phyloP scores from a whole-genome alignment of 2,329 filamentous ascomycete genomes.

The Macroventuria anomochaeta region DNA sequence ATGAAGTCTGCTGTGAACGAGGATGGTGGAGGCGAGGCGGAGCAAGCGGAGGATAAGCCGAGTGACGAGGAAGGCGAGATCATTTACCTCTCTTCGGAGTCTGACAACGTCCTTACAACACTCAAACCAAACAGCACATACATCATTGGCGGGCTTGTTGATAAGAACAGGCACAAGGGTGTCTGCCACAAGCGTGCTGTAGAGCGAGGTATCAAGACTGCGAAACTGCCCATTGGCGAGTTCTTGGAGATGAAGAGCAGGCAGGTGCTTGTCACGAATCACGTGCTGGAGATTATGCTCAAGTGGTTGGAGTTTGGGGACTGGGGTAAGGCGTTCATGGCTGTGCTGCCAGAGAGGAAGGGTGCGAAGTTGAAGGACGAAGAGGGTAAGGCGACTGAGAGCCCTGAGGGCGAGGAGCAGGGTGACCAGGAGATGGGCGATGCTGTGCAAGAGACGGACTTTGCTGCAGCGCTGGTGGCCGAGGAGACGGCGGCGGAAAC shows the following conservation, averaged over 20 bases:
- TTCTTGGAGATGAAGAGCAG: constrained; percentile 91
- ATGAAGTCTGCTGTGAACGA: constrained; percentile 50
- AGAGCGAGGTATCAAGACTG: constrained; percentile 79
- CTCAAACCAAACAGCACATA: constrained; percentile 90
- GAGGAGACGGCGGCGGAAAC: constrained; percentile 11
- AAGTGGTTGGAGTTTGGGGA: constrained; percentile 88
- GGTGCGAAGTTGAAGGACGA: constrained; percentile 66
- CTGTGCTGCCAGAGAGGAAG: constrained; percentile 89
- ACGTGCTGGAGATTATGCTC: constrained; percentile 96
- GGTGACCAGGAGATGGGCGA: constrained; percentile 20
- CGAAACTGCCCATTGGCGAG: constrained; percentile 91
- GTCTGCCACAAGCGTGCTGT: constrained; percentile 85
- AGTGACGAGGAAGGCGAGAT: constrained; percentile 61
- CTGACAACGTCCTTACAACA: constrained; percentile 79
- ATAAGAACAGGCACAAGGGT: constrained; percentile 95
- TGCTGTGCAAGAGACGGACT: constrained; percentile 16
- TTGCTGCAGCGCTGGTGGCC: neutral
- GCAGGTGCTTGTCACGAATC: constrained; percentile 88
- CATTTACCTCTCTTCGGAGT: constrained; percentile 91
- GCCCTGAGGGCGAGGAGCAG: constrained; percentile 20
- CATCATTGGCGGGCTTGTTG: constrained; percentile 91
- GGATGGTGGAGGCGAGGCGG: constrained; percentile 51
- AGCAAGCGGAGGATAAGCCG: constrained; percentile 19
- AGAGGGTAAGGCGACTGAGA: constrained; percentile 22
- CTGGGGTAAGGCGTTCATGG: constrained; percentile 88